Base-by-base conservation (phyloP, 768 basidiomycete genomes). In the Lepiota brunneoincarnata region DNA sequence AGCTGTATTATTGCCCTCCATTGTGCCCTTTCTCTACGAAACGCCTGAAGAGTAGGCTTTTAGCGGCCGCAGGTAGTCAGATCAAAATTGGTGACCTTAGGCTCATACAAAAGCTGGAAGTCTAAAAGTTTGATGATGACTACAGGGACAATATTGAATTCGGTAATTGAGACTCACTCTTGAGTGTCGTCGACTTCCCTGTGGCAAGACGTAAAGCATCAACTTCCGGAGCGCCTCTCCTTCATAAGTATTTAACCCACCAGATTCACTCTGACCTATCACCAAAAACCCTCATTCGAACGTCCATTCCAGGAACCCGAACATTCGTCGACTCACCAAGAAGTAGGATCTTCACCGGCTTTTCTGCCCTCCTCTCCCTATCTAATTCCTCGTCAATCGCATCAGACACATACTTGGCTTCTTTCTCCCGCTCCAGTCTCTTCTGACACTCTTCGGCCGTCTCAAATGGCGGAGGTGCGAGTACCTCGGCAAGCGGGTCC, bases 181-280 rank as follows among this genome's bases (percentile, higher is more conserved):
- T 57, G 7, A 56, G 34, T n/a, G 53, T 54, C 1, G 53, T 54
- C 2, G 53, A 54, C 21, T 54, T 54, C 2, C 53, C 53, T 54
- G 9, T 2, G 31, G 11, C 7, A 10, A 31, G 31, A 31, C 31
- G 11, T 31, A 9, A 7, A 4, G 11, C 2, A 31, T 31, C 6
- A 31, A 9, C 31, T 31, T 31, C 31, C 7, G 7, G 2, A 31
- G 3, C n/a, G 7, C 11, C 7, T 3, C 11, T 9, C 31, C 31
- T 9, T 31, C 31, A 2, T 51, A 23, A 37, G 48, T n/a, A 35
- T 15, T 51, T 1, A 34, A 64, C 79, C 50, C 69, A 89, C 88
- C 88, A 53, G 86, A 89, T 76, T 91, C 89, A 64, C 86, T 88
- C 71, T 91, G 89, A 18, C 89, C 89, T 85, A 51, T 26, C 44